Conservation (phyloP, 2,329 filamentous ascomycete genomes). For the Hymenoscyphus linearis region DNA sequence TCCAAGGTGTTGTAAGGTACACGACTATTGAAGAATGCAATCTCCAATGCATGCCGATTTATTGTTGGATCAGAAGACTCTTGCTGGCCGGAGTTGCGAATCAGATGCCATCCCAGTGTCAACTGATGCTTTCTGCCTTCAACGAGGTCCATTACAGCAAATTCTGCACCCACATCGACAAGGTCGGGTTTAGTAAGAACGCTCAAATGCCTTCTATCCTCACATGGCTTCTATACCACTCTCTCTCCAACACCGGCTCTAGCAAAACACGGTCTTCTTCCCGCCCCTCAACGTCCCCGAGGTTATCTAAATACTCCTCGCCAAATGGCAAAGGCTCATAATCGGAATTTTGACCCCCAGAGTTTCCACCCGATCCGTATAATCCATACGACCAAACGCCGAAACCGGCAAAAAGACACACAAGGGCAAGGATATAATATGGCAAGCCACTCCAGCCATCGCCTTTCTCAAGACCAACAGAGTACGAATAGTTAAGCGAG, state of each 20-base stretch:
- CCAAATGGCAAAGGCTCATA: slow-evolving; percentile 7
- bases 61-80: background rate
- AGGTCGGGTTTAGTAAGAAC: slow-evolving; percentile 44
- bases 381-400: slow-evolving; percentile 20
- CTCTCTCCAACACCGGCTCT: background rate
- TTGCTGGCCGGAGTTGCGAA: background rate
- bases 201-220: background rate
- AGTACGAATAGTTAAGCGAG: slow-evolving; percentile 21
- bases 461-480: slow-evolving; percentile 23
- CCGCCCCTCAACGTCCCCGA: background rate
- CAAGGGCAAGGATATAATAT: slow-evolving; percentile 19
- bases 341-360: background rate
- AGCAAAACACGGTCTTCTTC: slow-evolving; percentile 1
- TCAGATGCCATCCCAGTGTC: background rate
- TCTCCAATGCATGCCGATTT: background rate
- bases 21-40: background rate
- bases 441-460: slow-evolving; percentile 27
- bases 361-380: slow-evolving; percentile 1
- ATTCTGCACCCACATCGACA: slow-evolving; percentile 5
- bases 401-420: slow-evolving; percentile 13
- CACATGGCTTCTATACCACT: background rate
- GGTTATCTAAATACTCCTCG: slow-evolving; percentile 10
- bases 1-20: background rate
- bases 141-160: background rate
- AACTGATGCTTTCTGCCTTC: background rate